Evolutionary conservation across 192 early-diverging fungal species (phyloP), one percentile per base, ranked within the genome.

Genomic region (Coemansia sp.): DNA sequence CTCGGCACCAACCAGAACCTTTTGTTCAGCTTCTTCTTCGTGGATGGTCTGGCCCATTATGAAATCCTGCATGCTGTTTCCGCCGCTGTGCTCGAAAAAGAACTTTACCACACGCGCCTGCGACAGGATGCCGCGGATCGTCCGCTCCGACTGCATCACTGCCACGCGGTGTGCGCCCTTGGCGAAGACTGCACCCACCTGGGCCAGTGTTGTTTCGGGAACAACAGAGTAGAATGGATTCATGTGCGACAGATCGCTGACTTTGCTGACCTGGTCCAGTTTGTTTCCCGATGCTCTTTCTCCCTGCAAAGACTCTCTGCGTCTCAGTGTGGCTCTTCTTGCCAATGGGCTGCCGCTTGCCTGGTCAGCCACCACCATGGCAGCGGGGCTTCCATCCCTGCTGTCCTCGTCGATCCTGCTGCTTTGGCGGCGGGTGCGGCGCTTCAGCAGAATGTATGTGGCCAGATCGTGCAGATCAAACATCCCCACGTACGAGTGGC

Each of bases 391-490:
- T 6, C 33, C 33, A 9, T 9, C 33, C 5, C 33, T 9, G 33
- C 34, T 36, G 5, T 11, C 13, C 8, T 0, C 34, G 1, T 36
- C 34, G 34, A 17, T 4, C 17, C 17, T 17, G 38, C 17, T 17
- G 38, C 4, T 41, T 17, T 17, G 13, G 38, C 17, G 1, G 38
- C 38, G 1, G 38, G 9, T 41, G 61, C 50, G 15, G 7, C 28
- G 14, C 41, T 62, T 69, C 29, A 89, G 57, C 48, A 94, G 64
- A 2, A 94, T 67, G 72, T 89, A 94, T 0, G 90, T 80, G 59
- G 91, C 89, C 50, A 92, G 67, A 56, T 94, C 92, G 55, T 87
- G 89, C 65, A 88, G 87, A 64, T 94, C 92, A 76, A 94, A 92
- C 89, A 94, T 91, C 34, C 92, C 92, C 17, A 89, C 81, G 68